Evolutionary conservation across 2,329 filamentous ascomycete genomes (phyloP).

Genomic region (Neofusicoccum sp.): DNA sequence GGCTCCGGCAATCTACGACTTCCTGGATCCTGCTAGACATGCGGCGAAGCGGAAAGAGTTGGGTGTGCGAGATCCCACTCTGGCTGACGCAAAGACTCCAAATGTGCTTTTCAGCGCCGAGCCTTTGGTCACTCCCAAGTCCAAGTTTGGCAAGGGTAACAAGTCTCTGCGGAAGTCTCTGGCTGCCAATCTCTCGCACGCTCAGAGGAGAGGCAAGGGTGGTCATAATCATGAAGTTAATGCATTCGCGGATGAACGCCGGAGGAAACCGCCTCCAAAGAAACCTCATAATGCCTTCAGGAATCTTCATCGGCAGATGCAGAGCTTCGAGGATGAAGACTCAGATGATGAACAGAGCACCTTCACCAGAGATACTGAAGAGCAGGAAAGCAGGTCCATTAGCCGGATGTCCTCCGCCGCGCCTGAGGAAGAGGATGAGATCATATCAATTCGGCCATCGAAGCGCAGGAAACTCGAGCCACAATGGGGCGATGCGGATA

Average conservation of each 20-base stretch:
- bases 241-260: slow-evolving; percentile 58
- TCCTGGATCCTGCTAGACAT: slow-evolving; percentile 79
- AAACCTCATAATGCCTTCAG: slow-evolving; percentile 66
- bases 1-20: slow-evolving; percentile 74
- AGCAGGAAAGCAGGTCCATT: slow-evolving; percentile 75
- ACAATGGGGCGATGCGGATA: slow-evolving; percentile 50
- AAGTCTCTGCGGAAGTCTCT: slow-evolving; percentile 10
- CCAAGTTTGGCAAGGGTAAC: slow-evolving; percentile 5
- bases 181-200: neutral
- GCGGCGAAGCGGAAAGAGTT: slow-evolving; percentile 74
- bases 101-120: slow-evolving; percentile 48
- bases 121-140: slow-evolving; percentile 2
- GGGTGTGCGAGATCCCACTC: slow-evolving; percentile 67
- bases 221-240: slow-evolving; percentile 31
- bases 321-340: slow-evolving; percentile 71
- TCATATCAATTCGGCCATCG: slow-evolving; percentile 42
- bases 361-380: slow-evolving; percentile 74
- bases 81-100: slow-evolving; percentile 56
- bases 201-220: slow-evolving; percentile 7
- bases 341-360: slow-evolving; percentile 76
- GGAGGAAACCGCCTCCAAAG: slow-evolving; percentile 53
- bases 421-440: slow-evolving; percentile 52
- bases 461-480: slow-evolving; percentile 47
- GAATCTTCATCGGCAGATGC: slow-evolving; percentile 76
- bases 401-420: slow-evolving; percentile 62